These are phyloP conservation scores for Ceratonia siliqua DNA, from an alignment of 306 rosid genomes.

Conservation along the genomic window DNA sequence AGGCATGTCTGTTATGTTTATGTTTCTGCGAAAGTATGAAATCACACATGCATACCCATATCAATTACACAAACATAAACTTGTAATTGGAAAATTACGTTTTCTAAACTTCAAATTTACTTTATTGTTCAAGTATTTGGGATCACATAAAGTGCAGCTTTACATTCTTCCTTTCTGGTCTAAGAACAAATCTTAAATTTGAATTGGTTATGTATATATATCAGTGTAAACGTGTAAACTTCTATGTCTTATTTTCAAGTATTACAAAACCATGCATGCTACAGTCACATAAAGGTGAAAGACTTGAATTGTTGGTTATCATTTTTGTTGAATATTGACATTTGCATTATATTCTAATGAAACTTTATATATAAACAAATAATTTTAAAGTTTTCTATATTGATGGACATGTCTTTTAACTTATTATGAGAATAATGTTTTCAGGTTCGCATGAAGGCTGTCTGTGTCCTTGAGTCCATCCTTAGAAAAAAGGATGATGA, in stretches of 20 bases:
- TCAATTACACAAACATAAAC: conserved; percentile 1
- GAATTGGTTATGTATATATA: not conserved
- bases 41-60: not conserved
- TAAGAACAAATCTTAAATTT: not conserved
- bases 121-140: conserved; percentile 10
- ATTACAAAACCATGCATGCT: conserved; percentile 7
- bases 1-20: conserved; percentile 65
- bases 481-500: conserved; percentile 76
- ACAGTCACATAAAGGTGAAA: conserved; percentile 1
- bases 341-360: conserved; percentile 16
- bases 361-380: not conserved
- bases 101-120: not conserved
- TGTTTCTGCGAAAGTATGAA: conserved; percentile 19
- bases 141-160: conserved; percentile 11
- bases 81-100: not conserved
- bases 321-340: conserved; percentile 7
- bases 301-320: not conserved
- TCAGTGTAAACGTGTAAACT: not conserved
- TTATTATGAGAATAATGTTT: conserved; percentile 22
- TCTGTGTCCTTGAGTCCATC: conserved; percentile 85
- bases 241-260: not conserved
- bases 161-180: conserved; percentile 5
- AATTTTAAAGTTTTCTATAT: not conserved
- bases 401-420: conserved; percentile 2
- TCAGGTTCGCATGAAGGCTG: conserved; percentile 98